Percentiles rank a stretch among this genome's conserved stretches.
phyloP scores from a whole-genome alignment of 768 basidiomycete genomes.

The Mycena galopus region DNA sequence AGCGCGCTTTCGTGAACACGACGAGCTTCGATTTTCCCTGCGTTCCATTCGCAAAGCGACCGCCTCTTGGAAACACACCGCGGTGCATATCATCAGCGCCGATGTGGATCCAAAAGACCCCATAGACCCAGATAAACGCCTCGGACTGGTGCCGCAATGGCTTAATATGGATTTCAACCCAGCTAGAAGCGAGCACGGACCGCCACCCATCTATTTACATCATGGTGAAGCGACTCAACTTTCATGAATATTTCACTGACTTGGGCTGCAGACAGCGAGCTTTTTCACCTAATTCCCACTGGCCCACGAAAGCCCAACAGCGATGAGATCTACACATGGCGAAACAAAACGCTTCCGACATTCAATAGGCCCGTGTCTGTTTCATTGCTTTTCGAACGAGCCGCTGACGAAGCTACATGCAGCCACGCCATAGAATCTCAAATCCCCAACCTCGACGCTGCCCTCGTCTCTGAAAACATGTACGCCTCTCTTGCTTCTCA shows the following conservation, averaged over 20 bases:
- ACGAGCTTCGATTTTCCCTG: conserved; percentile 52
- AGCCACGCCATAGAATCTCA: conserved; percentile 53
- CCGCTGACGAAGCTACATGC: conserved; percentile 25
- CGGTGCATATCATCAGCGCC: conserved; percentile 48
- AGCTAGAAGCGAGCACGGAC: conserved; percentile 41
- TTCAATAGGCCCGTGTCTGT: conserved; percentile 49
- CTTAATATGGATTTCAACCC: conserved; percentile 38
- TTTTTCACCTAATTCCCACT: conserved; percentile 31
- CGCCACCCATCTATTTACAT: conserved; percentile 42
- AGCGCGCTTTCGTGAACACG: conserved; percentile 47
- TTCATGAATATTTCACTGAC: conserved; percentile 38
- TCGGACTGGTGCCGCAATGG: conserved; percentile 57
- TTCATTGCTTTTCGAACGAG: not conserved
- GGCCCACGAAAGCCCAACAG: not conserved
- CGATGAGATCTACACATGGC: conserved; percentile 24
- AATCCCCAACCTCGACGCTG: conserved; percentile 42
- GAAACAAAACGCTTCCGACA: conserved; percentile 30
- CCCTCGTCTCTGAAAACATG: conserved; percentile 47
- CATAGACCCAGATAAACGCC: conserved; percentile 32
- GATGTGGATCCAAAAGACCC: conserved; percentile 44
- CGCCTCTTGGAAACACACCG: conserved; percentile 38
- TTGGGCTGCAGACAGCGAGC: conserved; percentile 34
- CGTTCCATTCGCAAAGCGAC: conserved; percentile 48
- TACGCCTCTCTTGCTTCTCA: not conserved
- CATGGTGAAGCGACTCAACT: conserved; percentile 46